phyloP scores from a whole-genome alignment of 2,329 filamentous ascomycete genomes.

The Tetracladium maxilliforme region DNA sequence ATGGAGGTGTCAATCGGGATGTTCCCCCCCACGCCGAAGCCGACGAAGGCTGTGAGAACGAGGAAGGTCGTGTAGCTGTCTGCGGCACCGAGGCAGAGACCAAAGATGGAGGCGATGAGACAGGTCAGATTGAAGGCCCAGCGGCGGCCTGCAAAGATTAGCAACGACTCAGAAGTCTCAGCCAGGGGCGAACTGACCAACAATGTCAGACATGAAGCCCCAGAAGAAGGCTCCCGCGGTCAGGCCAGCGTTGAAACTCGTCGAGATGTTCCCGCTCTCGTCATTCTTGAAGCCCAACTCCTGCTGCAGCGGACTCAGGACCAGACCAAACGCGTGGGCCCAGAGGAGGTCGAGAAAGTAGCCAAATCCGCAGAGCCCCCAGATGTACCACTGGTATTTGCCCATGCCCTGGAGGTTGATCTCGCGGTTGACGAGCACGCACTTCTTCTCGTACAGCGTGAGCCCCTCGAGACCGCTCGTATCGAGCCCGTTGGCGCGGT shows the following conservation, averaged over 20 bases:
- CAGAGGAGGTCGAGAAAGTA: conserved; percentile 12
- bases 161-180: no score
- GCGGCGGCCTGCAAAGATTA: conserved; percentile 15
- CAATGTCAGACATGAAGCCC: conserved; percentile 10
- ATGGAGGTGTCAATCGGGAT: conserved; percentile 13
- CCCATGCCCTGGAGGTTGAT: conserved; percentile 10
- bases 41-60: conserved; percentile 6
- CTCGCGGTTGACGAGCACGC: conserved; percentile 6
- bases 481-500: no score
- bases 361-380: conserved; percentile 10
- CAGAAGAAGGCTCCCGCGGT: conserved; percentile 16
- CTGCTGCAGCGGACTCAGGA: conserved; percentile 8
- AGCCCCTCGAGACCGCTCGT: no score
- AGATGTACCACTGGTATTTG: conserved; percentile 12
- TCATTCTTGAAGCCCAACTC: conserved; percentile 26
- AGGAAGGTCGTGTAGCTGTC: conserved; percentile 7
- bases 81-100: conserved; percentile 7
- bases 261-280: conserved; percentile 22
- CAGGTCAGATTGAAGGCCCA: conserved; percentile 11
- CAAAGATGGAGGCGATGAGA: conserved; percentile 8
- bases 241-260: conserved; percentile 14
- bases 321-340: conserved; percentile 11
- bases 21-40: conserved; percentile 12
- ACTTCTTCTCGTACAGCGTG: conserved; percentile 6
- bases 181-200: conserved; percentile 11